Base-by-base conservation (phyloP, 768 basidiomycete genomes). In the Xerocomellus amylosporus region DNA sequence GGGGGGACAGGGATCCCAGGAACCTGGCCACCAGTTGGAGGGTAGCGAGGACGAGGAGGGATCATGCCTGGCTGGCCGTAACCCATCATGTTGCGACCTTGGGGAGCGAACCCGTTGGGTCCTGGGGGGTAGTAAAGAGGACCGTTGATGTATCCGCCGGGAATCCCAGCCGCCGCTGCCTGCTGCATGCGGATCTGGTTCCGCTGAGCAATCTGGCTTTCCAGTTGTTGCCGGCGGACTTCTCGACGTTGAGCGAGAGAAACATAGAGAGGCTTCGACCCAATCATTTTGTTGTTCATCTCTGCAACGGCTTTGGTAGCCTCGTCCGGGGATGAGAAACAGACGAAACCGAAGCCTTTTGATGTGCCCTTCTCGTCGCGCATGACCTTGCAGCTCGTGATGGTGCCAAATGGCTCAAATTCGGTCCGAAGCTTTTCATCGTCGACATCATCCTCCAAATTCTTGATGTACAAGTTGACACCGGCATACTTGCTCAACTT, bases 271-370 rank as follows among this genome's bases (percentile, higher is more conserved):
- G 97, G 97, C 78, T 99, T 99, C 62, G 88, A 84, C 58, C 96
- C 96, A 67, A 98, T 92, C 88, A 98, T 98, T 79, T 96, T 96
- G 84, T 97, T 98, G 83, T 99, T 99, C 94, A 99, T 97, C 79
- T 99, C 97, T 51, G 93, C 91, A 56, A 98, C 94, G 57, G 97
- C 97, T 79, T 98, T 98, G 68, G 93, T 98, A 22, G 97, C 95
- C 76, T 99, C 97, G 62, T 99, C 97, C 45, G 97, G 94, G 49
- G 93, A 88, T 34, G 93, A 93, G 81, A 93, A 99, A 76, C 97
- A 99, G 64, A 99, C 97, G 71, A 99, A 99, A 60, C 97, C 97
- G 68, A 99, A 99, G 62, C 96, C 94, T 72, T 94, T 94, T 10
- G 94, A 97, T 49, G 80, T 85, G 55, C 82, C 83, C 75, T 92